Evolutionary conservation across 495 filamentous ascomycete species (phyloP), one percentile per base, ranked within the genome.

Genomic region (Sporormia fimetaria): DNA sequence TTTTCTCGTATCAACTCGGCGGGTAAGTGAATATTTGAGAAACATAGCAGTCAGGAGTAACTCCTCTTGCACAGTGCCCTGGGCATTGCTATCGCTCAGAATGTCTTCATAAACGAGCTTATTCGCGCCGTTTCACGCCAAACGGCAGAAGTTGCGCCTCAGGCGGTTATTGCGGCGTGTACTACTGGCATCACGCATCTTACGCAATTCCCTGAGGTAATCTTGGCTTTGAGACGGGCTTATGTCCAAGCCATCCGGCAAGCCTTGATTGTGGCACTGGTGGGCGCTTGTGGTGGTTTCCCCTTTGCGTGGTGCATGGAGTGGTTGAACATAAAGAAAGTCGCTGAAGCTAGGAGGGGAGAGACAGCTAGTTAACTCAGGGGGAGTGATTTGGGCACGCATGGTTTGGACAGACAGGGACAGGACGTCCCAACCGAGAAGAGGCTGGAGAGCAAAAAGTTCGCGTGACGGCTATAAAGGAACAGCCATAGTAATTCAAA

Each of bases 311-410:
- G 8, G 14, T 11, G 28, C 15, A 42, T 42, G 28, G 8, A 42
- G 22, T 42, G 40, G 40, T 30, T 42, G 28, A 42, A 42, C 14
- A 35, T 35, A 10, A 42, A 42, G 40, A 33, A 16, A 21, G 22
- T 42, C 6, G 28, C 40, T 4, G 40, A 34, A 25, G 30, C n/a
- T n/a, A n/a, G n/a, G n/a, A n/a, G n/a, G n/a, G n/a, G n/a, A n/a
- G n/a, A n/a, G n/a, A n/a, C n/a, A n/a, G n/a, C n/a, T n/a, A n/a
- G n/a, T n/a, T n/a, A n/a, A n/a, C n/a, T n/a, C n/a, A n/a, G n/a
- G n/a, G n/a, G n/a, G n/a, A n/a, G n/a, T n/a, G n/a, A n/a, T n/a
- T n/a, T n/a, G n/a, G n/a, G n/a, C n/a, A n/a, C n/a, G n/a, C n/a
- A n/a, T n/a, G n/a, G n/a, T n/a, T n/a, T n/a, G n/a, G n/a, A n/a